Conservation (phyloP, 2,329 filamentous ascomycete genomes). For the Thielaviopsis populi region DNA sequence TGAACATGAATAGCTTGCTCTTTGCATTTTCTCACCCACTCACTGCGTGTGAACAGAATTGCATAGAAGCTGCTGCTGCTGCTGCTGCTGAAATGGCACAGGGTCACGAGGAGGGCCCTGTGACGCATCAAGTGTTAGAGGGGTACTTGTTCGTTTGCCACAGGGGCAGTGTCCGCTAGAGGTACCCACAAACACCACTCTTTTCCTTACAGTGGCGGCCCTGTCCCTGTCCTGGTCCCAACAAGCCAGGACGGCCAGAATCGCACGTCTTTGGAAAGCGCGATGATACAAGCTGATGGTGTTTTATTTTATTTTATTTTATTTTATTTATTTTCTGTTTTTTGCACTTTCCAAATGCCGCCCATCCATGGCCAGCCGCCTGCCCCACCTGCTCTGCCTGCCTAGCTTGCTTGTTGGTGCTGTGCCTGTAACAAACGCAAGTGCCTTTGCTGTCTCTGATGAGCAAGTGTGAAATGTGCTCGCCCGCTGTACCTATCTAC, state of each 20-base stretch:
- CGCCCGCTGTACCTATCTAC: background rate
- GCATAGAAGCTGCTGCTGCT: background rate
- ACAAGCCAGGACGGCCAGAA: background rate
- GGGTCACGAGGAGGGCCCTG: background rate
- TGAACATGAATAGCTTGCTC: background rate
- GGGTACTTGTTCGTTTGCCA: background rate
- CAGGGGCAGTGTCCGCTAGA: slow-evolving; percentile 5
- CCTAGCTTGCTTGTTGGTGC: background rate
- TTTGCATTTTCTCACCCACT: background rate
- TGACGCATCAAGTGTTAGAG: background rate
- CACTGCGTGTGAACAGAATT: background rate
- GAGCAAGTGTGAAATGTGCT: background rate
- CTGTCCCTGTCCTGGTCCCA: background rate
- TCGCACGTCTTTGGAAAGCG: background rate
- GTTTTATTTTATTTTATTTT: background rate
- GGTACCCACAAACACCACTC: background rate
- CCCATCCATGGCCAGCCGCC: background rate
- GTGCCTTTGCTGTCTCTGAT: background rate
- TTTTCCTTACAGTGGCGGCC: background rate
- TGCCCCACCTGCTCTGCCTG: background rate
- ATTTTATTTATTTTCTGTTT: background rate
- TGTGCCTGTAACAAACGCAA: background rate
- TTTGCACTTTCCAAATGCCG: background rate
- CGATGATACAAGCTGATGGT: background rate
- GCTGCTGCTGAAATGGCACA: background rate